Base-by-base conservation (phyloP, 2,329 filamentous ascomycete species). In the Apiospora sp. region DNA sequence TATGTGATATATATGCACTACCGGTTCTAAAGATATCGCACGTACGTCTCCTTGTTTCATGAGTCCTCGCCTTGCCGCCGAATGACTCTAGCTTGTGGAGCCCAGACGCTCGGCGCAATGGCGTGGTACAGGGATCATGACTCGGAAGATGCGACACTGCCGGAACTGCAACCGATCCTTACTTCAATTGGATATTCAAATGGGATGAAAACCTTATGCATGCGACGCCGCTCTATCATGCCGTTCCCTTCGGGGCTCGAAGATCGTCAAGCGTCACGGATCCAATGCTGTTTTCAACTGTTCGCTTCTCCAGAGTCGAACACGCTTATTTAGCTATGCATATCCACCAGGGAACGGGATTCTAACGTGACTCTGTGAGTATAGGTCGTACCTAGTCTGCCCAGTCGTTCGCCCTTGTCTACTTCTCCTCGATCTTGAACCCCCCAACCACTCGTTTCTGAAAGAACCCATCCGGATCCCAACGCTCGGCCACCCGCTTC, bases 361-460 rank as follows among this genome's bases (percentile, higher is more conserved):
- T n/a, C n/a, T n/a, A n/a, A n/a, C n/a, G n/a, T n/a, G n/a, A n/a
- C n/a, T n/a, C n/a, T n/a, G n/a, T n/a, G n/a, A n/a, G n/a, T 30
- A 44, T 3, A 14, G 43, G 4, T 19, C 14, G 4, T 19, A n/a
- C n/a, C n/a, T 37, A 61, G 4, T n/a, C 2, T 14, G 12, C 12
- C 16, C 22, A 7, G 27, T 30, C 27, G 27, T 30, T 30, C 27
- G 27, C 16, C 54, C 16, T 8, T 37, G 22, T n/a, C 37, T 6
- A 34, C 16, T 7, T 0, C 14, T n/a, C 58, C 19, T 37, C 19
- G 19, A 64, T 64, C 58, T 64, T 64, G 34, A 64, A 61, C 41
- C 58, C 58, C 8, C 58, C 58, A 4, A 64, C 58, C 7, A 64
- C 58, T 13, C 58, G 58, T n/a, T 64, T 64, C 58, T 64, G 58